Conservation (phyloP, 768 basidiomycete species). For the Xanthoconium purpureum region DNA sequence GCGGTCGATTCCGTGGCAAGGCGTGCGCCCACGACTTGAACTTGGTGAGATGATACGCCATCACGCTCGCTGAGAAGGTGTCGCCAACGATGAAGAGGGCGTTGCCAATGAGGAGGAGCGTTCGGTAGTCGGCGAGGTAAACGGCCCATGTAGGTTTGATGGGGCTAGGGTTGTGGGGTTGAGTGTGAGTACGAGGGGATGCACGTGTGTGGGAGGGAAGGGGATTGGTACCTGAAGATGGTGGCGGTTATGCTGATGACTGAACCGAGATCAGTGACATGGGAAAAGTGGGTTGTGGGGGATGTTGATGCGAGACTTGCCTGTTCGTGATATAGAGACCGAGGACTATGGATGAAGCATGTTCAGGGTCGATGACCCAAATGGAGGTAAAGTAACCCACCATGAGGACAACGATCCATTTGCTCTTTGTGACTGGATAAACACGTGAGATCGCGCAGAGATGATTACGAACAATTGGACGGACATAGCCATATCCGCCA, state of each 20-base stretch:
- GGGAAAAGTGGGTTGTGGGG: too few relatives aligned
- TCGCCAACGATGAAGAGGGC: conserved; percentile 26
- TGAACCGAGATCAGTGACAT: not conserved
- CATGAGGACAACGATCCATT: conserved; percentile 20
- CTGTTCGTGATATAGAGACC: conserved; percentile 23
- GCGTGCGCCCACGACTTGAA: conserved; percentile 10
- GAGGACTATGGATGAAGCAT: conserved; percentile 1
- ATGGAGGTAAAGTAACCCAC: not conserved
- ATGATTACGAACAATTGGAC: not conserved
- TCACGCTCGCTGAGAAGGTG: conserved; percentile 15
- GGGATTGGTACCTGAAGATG: conserved; percentile 15
- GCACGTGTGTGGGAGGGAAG: not conserved
- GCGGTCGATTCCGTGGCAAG: not conserved
- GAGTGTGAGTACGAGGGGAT: not conserved
- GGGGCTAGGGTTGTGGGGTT: conserved; percentile 5
- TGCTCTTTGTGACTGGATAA: conserved; percentile 14
- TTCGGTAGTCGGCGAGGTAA: conserved; percentile 1
- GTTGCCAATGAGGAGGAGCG: conserved; percentile 20
- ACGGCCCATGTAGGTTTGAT: conserved; percentile 4
- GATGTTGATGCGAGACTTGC: not conserved
- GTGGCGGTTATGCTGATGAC: conserved; percentile 14
- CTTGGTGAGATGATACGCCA: conserved; percentile 23
- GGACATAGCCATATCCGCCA: conserved; percentile 31
- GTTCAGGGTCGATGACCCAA: not conserved
- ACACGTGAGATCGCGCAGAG: not conserved